A percentile compares a stretch with the other conserved stretches of the same genome.
These are phyloP conservation scores for Truncatella angustata DNA, from an alignment of 2,329 filamentous ascomycete species.

Conservation along the genomic window DNA sequence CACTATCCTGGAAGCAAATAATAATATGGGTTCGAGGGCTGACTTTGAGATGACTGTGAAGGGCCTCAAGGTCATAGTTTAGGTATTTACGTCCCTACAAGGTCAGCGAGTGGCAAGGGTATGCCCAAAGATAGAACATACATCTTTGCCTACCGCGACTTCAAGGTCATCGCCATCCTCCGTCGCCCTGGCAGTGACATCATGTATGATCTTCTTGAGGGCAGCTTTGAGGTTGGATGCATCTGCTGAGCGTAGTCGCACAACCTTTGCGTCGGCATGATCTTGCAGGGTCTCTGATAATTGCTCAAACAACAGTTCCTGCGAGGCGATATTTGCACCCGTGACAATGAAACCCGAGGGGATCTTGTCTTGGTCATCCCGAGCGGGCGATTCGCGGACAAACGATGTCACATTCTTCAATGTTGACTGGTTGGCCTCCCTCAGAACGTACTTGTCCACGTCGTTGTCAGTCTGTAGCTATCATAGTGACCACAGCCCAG, in stretches of 20 bases:
- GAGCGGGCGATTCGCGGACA: constrained; percentile 36
- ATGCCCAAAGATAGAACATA: constrained; percentile 20
- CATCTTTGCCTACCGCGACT: constrained; percentile 44
- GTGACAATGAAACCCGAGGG: constrained; percentile 73
- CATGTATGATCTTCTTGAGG: constrained; percentile 71
- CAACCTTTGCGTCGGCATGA: constrained; percentile 53
- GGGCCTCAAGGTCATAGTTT: constrained; percentile 74
- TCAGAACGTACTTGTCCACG: constrained; percentile 49
- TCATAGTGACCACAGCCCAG: background rate
- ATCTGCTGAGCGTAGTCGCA: constrained; percentile 67
- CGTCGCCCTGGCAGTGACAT: constrained; percentile 48
- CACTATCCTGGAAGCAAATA: constrained; percentile 76
- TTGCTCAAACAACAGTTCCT: constrained; percentile 71
- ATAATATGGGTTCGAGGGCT: constrained; percentile 59
- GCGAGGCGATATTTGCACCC: constrained; percentile 75
- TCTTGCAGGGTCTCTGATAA: constrained; percentile 55
- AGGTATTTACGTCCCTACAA: constrained; percentile 62
- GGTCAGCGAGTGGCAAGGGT: constrained; percentile 13
- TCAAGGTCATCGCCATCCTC: constrained; percentile 56
- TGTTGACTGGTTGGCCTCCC: constrained; percentile 60
- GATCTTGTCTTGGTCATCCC: constrained; percentile 45
- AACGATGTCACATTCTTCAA: constrained; percentile 58
- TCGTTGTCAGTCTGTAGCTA: constrained; percentile 5
- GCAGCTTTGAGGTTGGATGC: constrained; percentile 71
- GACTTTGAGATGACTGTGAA: constrained; percentile 58